Conservation (phyloP, 768 basidiomycete genomes). For the Kwoniella heveanensis region DNA sequence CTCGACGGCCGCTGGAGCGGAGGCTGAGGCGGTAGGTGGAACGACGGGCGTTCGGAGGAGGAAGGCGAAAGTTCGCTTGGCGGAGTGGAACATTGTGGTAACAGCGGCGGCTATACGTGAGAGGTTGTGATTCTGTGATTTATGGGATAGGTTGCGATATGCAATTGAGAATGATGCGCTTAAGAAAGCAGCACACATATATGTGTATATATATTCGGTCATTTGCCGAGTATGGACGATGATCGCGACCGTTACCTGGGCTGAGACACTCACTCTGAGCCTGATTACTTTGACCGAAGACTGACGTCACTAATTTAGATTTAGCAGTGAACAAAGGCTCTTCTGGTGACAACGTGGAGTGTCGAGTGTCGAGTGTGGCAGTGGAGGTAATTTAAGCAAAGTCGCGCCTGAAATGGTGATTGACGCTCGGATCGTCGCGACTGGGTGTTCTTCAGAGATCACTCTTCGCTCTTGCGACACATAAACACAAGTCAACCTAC, state of each 20-base stretch:
- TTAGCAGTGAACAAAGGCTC: too few relatives aligned
- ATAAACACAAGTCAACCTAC: too few relatives aligned
- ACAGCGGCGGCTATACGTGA: constrained; percentile 4
- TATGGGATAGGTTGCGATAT: too few relatives aligned
- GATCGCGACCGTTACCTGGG: too few relatives aligned
- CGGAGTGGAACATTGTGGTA: constrained; percentile 38
- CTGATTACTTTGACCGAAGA: background rate
- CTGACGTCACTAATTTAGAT: constrained; percentile 2
- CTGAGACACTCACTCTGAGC: too few relatives aligned
- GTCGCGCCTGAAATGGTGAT: constrained; percentile 2
- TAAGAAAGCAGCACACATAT: too few relatives aligned
- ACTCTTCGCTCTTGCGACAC: too few relatives aligned
- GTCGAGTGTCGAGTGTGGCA: background rate
- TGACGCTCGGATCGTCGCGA: constrained; percentile 16
- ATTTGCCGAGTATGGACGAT: too few relatives aligned
- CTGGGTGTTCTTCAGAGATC: too few relatives aligned
- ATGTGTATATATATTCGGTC: too few relatives aligned
- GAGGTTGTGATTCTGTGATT: background rate
- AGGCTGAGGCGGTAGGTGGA: constrained; percentile 23
- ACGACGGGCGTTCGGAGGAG: constrained; percentile 43
- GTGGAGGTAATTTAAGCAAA: background rate
- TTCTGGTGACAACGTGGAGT: too few relatives aligned
- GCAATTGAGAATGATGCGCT: too few relatives aligned
- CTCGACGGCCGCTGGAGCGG: constrained; percentile 37
- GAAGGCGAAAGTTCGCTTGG: constrained; percentile 32